These are phyloP conservation scores for Esteya vermicola DNA, from an alignment of 2,329 filamentous ascomycete genomes.

Conservation along the genomic window DNA sequence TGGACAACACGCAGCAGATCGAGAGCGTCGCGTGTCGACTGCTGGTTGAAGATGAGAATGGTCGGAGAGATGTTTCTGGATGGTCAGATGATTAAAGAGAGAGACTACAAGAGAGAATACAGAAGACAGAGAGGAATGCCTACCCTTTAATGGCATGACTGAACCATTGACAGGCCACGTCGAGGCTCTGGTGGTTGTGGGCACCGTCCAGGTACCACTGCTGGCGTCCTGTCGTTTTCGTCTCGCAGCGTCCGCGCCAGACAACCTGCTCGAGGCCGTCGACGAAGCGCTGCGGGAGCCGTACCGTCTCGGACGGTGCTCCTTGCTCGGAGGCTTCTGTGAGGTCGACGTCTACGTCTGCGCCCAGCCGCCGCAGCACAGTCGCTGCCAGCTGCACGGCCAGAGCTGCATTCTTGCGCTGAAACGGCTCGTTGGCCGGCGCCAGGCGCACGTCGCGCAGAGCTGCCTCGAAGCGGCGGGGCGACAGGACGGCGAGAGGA, in stretches of 20 bases:
- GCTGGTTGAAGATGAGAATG: conserved; percentile 82
- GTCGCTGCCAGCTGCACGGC: conserved; percentile 23
- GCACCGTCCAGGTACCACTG: conserved; percentile 79
- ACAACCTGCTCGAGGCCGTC: conserved; percentile 51
- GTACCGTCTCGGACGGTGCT: conserved; percentile 5
- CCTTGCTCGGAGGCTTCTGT: conserved; percentile 15
- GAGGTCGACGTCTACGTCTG: conserved; percentile 22
- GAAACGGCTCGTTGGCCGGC: conserved; percentile 10
- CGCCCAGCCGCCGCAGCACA: conserved; percentile 31
- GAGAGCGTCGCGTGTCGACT: conserved; percentile 60
- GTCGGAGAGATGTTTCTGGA: not conserved
- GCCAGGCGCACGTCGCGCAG: conserved; percentile 5
- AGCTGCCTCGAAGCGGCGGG: conserved; percentile 3
- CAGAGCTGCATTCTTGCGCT: conserved; percentile 13
- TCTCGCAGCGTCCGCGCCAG: conserved; percentile 67
- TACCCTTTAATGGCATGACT: conserved; percentile 21
- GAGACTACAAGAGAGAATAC: too few species aligned
- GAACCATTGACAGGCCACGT: conserved; percentile 67
- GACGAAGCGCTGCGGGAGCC: conserved; percentile 39
- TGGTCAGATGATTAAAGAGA: not conserved
- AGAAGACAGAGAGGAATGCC: not conserved
- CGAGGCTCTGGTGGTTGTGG: conserved; percentile 74
- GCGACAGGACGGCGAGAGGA: conserved; percentile 10
- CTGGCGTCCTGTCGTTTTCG: conserved; percentile 31
- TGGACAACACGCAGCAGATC: conserved; percentile 45